Evolutionary conservation across 2,329 filamentous ascomycete species (phyloP).

Genomic region (Aspergillus aculeatus): DNA sequence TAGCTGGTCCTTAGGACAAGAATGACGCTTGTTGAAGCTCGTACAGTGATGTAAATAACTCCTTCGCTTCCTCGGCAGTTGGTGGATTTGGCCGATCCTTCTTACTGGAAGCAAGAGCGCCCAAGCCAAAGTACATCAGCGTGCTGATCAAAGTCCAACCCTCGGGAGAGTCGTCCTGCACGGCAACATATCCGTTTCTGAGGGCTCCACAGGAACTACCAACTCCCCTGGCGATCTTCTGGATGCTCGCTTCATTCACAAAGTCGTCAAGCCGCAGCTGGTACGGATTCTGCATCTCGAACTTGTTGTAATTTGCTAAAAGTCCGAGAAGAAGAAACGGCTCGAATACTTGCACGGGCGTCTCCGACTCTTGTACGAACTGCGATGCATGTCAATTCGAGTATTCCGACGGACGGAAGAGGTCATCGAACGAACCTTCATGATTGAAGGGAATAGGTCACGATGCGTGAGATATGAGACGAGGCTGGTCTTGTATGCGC

Average conservation of each 20-base stretch:
- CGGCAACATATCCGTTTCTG: slow-evolving; percentile 73
- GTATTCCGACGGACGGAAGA: background rate
- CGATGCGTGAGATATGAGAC: slow-evolving; percentile 93
- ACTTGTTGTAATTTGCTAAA: slow-evolving; percentile 97
- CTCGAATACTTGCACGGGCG: slow-evolving; percentile 62
- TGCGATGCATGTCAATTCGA: slow-evolving; percentile 35
- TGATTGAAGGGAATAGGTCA: slow-evolving; percentile 89
- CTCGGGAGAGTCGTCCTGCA: slow-evolving; percentile 87
- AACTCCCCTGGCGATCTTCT: slow-evolving; percentile 74
- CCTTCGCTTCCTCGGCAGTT: slow-evolving; percentile 76
- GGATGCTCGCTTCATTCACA: slow-evolving; percentile 84
- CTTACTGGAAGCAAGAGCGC: slow-evolving; percentile 68
- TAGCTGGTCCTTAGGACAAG: slow-evolving; percentile 21
- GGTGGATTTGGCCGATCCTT: slow-evolving; percentile 61
- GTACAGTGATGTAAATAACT: slow-evolving; percentile 75
- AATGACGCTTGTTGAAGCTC: background rate
- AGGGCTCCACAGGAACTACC: slow-evolving; percentile 68
- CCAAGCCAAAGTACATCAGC: slow-evolving; percentile 79
- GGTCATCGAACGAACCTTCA: slow-evolving; percentile 65
- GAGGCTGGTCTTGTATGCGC: slow-evolving; percentile 93
- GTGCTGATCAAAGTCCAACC: slow-evolving; percentile 83
- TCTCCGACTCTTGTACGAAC: slow-evolving; percentile 79
- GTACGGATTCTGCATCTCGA: slow-evolving; percentile 97
- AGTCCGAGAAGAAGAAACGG: slow-evolving; percentile 83
- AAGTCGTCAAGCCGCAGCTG: slow-evolving; percentile 89